Base-by-base conservation (phyloP, 2,329 filamentous ascomycete genomes). In the Gnomoniopsis smithogilvyi region DNA sequence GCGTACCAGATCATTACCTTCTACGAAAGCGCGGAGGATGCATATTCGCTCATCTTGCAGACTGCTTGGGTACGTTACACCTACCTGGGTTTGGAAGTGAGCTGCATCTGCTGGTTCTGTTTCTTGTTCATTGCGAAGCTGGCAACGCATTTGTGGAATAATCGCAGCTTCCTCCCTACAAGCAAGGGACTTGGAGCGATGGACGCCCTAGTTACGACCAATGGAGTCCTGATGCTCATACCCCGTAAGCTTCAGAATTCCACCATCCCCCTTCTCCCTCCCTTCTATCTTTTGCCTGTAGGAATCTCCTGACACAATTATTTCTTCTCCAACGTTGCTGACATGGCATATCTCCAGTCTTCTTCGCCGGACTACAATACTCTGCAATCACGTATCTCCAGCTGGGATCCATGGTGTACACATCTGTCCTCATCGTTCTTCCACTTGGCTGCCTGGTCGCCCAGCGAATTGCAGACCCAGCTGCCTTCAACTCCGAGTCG, bases 141-240 rank as follows among this genome's bases (percentile, higher is more conserved):
- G 11, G 67, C 78, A 52, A 64, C 71, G 21, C 82, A 85, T 65
- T 73, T 85, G 61, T 68, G 75, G 47, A 67, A 70, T 10, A 80
- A 79, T 63, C 72, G 80, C 26, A 77, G 75, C 50, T 67, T 85
- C 7, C 71, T 84, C 1, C 76, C 76, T 1, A 70, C 70, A 1
- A 68, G 74, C 3, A 71, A 71, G 51, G 69, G 74, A 0, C 66
- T 85, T 43, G 79, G 70, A 0, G 75, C 80, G 6, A 79, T 85
- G 73, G 82, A 85, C 64, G 75, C 82, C 8, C 72, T 85, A 24
- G 74, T 83, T 53, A 79, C 83, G 65, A 80, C 80, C 51, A 84
- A 85, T 41, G 81, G 80, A 12, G 63, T 83, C 1, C 70, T 85
- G 56, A 84, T 85, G 82, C 64, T 83, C 17, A 67, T 83, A 11